Conservation (phyloP, 2,329 filamentous ascomycete genomes). For the Zelopaecilomyces penicillatus region DNA sequence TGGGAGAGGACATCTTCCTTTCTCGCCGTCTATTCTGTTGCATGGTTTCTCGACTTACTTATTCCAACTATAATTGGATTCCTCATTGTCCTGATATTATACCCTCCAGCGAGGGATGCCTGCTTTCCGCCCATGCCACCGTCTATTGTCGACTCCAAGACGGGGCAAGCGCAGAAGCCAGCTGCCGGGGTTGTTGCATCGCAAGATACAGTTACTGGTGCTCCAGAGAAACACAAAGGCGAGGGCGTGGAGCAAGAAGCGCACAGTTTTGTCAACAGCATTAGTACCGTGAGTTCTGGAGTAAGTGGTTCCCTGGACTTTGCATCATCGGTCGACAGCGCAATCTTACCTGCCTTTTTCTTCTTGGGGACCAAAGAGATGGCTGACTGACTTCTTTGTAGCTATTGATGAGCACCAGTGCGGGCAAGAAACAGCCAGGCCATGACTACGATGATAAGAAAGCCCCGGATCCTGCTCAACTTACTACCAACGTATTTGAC, state of each 20-base stretch:
- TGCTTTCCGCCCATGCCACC: slow-evolving; percentile 74
- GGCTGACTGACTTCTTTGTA: slow-evolving; percentile 21
- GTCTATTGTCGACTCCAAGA: slow-evolving; percentile 59
- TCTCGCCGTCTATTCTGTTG: slow-evolving; percentile 44
- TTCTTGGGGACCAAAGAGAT: background rate
- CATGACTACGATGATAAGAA: slow-evolving; percentile 45
- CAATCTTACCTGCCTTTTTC: background rate
- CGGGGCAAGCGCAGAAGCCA: slow-evolving; percentile 70
- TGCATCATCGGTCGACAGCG: background rate
- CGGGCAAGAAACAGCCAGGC: slow-evolving; percentile 65
- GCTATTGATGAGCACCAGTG: slow-evolving; percentile 65
- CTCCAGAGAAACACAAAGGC: slow-evolving; percentile 73
- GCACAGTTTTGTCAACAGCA: slow-evolving; percentile 67
- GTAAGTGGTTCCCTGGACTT: slow-evolving; percentile 12
- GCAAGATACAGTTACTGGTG: slow-evolving; percentile 69
- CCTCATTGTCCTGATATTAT: slow-evolving; percentile 57
- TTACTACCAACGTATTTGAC: slow-evolving; percentile 29
- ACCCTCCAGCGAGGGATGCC: slow-evolving; percentile 50
- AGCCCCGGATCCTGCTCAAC: slow-evolving; percentile 42
- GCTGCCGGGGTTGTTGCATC: slow-evolving; percentile 68
- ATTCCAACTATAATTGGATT: slow-evolving; percentile 51
- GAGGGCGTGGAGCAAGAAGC: slow-evolving; percentile 80
- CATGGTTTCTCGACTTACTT: slow-evolving; percentile 68
- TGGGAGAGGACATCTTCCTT: slow-evolving; percentile 59
- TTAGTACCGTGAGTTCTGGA: slow-evolving; percentile 35